Base-by-base conservation (phyloP, 768 basidiomycete genomes). In the Mycena galericulata region DNA sequence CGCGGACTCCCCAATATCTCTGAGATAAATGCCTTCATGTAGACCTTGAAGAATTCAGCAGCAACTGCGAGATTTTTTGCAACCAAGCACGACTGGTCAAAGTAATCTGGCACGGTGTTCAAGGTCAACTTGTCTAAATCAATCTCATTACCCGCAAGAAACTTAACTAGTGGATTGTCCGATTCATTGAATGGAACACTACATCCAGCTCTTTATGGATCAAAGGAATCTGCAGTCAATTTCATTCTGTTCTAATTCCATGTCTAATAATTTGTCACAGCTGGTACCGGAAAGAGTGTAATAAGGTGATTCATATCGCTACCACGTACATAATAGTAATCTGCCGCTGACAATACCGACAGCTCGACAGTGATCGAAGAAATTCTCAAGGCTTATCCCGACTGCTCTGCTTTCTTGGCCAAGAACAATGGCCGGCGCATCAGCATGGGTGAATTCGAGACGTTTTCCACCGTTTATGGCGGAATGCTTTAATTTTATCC, bases 141-240 rank as follows among this genome's bases (percentile, higher is more conserved):
- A 14, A 73, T 68, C 12, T 77, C 70, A 6, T 27, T 53, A 2
- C 79, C 77, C 10, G 69, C 67, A 1, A 80, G 45, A 29, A 80
- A 64, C 14, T 71, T 68, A 20, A 80, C 68, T 3, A 80, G 15
- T 0, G 77, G 76, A 66, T 75, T 75, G 27, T 74, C 45, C 45
- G 45, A 46, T 46, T 46, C n/a, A 20, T 46, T 20, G n/a, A 20
- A 46, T 46, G 45, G 45, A 9, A 46, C 11, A 20, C 45, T 20
- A 46, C 45, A 46, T 20, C 45, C 45, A 20, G 45, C 45, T 46
- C 22, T 20, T n/a, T n/a, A n/a, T n/a, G n/a, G n/a, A n/a, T n/a
- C n/a, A n/a, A n/a, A n/a, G n/a, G n/a, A n/a, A n/a, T n/a, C n/a
- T n/a, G n/a, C n/a, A n/a, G n/a, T n/a, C n/a, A n/a, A n/a, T n/a